phyloP scores from a whole-genome alignment of 306 rosid genomes.

The Acacia crassicarpa region DNA sequence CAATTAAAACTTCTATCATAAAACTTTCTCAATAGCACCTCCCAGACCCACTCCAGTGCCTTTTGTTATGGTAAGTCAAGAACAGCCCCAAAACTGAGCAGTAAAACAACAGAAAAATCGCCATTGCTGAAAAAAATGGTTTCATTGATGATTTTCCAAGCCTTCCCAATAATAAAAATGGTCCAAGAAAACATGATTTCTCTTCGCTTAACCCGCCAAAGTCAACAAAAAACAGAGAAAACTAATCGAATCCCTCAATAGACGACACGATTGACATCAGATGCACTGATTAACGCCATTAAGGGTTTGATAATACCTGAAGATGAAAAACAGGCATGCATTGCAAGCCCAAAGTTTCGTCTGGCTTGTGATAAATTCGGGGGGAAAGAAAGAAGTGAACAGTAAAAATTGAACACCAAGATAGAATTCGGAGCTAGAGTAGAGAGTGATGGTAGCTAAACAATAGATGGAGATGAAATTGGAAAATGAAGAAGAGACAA shows the following conservation, averaged over 20 bases:
- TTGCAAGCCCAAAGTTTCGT: background rate
- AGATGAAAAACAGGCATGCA: conserved; percentile 27
- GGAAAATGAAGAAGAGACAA: background rate
- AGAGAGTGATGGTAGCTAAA: conserved; percentile 7
- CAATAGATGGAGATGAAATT: background rate
- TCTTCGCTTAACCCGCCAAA: background rate
- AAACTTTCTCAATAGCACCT: conserved; percentile 4
- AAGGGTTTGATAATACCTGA: background rate
- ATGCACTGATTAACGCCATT: background rate
- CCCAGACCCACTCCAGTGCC: background rate
- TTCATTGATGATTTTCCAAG: background rate
- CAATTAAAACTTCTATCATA: background rate
- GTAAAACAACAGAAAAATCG: background rate
- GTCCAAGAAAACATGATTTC: background rate
- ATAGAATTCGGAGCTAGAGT: background rate
- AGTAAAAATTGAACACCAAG: background rate
- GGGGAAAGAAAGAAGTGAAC: background rate
- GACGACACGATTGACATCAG: background rate
- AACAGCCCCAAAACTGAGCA: conserved; percentile 21
- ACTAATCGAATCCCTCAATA: background rate
- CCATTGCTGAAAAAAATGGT: background rate
- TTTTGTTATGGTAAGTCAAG: background rate
- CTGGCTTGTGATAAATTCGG: background rate
- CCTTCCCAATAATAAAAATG: background rate
- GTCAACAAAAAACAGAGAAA: background rate